Evolutionary conservation across 768 basidiomycete species (phyloP), one percentile per base, ranked within the genome.

Genomic region (Harrya chromipes): DNA sequence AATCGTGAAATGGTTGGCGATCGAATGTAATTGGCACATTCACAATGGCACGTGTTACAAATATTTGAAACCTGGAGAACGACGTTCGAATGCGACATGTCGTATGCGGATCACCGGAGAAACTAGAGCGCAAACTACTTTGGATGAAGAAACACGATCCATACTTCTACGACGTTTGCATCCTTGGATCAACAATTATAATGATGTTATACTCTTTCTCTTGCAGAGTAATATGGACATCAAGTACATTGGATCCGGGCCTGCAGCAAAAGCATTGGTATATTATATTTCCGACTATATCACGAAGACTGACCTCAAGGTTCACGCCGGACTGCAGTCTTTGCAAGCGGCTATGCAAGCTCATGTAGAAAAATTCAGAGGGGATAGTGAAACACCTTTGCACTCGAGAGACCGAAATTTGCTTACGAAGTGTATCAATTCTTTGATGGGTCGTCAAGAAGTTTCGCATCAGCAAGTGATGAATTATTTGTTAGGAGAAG

Each of bases 231-330:
- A 70, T 12, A 63, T 63, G 41, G 69, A 70, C 16, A 64, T 67
- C 2, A 67, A 70, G 20, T 65, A 46, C 26, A 65, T 72, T 1
- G 62, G 60, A 0, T 71, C 64, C 0, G 68, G 70, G 6, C 23
- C 23, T 0, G 50, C 56, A 13, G 67, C 67, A 0, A 72, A 70
- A 39, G 69, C 67, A 0, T 23, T 67, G 0, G 48, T 72, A 0
- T 70, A 59, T 37, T 72, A 72, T 24, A 52, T 70, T 0, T 70
- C 67, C 0, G 71, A 72, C 31, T 72, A 73, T 33, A 68, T 73
- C 3, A 71, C 69, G 0, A 73, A 72, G 43, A 29, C 42, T 0
- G 5, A 46, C 35, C 4, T 13, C n/a, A 10, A 34, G 6, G n/a
- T 29, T 0, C 49, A 50, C 34, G 31, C 23, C 0, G 46, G 35